Evolutionary conservation across 116 monocot species (phyloP).

Genomic region (Phalaenopsis hybrid): DNA sequence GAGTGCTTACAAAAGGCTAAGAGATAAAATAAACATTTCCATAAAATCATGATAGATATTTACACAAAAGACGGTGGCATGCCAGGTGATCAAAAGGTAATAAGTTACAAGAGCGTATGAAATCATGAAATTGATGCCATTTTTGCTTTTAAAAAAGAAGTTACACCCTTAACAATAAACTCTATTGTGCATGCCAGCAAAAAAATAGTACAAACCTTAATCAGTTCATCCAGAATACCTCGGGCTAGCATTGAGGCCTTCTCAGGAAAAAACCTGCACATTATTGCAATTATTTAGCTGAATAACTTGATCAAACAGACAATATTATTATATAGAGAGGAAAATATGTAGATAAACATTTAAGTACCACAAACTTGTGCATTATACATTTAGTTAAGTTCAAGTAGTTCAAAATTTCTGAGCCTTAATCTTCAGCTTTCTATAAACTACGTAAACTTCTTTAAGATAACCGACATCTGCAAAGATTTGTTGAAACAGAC

Average conservation of each 20-base stretch:
- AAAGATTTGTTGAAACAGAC: not conserved
- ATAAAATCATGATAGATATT: not conserved
- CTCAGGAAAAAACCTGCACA: slow-evolving; percentile 62
- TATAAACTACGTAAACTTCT: not conserved
- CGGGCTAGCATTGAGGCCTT: slow-evolving; percentile 35
- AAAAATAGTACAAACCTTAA: slow-evolving; percentile 44
- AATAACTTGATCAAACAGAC: not conserved
- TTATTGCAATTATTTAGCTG: not conserved
- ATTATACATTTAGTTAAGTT: not conserved
- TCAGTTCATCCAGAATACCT: slow-evolving; percentile 47
- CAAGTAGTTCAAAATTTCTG: not conserved
- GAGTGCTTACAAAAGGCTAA: not conserved
- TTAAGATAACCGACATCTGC: not conserved
- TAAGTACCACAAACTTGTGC: not conserved
- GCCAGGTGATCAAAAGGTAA: not conserved
- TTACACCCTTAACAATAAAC: not conserved
- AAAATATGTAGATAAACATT: not conserved
- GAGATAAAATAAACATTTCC: not conserved
- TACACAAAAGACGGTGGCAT: not conserved
- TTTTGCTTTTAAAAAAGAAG: not conserved
- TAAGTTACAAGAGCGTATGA: not conserved
- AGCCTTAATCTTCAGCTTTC: not conserved
- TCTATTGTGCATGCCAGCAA: not conserved
- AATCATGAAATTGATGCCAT: not conserved
- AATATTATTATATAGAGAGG: not conserved